Percentiles rank a stretch among this genome's conserved stretches.
Evolutionary conservation across 164 flowering plant genomes (phyloP).

Genomic region (Magnolia officinalis): DNA sequence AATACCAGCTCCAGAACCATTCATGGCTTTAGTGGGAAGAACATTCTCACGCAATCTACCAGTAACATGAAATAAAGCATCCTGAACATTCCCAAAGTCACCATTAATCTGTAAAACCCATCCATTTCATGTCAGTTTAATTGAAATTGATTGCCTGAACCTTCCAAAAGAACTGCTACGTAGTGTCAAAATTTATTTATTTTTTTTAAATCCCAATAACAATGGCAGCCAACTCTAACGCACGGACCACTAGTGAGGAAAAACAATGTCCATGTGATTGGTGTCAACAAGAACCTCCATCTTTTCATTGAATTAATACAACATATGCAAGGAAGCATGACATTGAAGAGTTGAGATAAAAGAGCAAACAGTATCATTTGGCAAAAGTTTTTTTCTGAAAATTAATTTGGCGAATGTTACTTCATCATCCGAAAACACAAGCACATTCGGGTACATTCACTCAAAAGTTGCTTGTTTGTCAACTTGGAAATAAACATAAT

Average conservation of each 20-base stretch:
- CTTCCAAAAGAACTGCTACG: background rate
- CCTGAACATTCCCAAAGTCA: constrained; percentile 57
- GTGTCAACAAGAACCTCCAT: background rate
- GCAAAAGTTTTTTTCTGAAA: too few species aligned
- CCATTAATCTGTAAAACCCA: constrained; percentile 61
- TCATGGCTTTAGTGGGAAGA: constrained; percentile 29
- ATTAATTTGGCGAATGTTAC: too few species aligned
- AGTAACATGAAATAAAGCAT: constrained; percentile 66
- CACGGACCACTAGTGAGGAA: background rate
- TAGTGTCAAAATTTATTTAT: background rate
- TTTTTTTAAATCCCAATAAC: background rate
- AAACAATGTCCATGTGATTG: background rate
- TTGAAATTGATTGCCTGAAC: background rate
- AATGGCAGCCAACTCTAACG: background rate
- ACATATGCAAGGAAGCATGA: background rate
- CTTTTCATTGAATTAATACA: background rate
- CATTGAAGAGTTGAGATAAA: too few species aligned
- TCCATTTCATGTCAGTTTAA: constrained; percentile 5
- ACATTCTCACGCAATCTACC: constrained; percentile 63
- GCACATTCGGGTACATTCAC: background rate
- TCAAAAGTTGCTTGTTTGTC: background rate
- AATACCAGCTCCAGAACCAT: constrained; percentile 31
- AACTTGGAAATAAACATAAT: background rate
- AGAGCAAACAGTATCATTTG: too few species aligned
- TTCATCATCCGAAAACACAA: too few species aligned